Conservation (phyloP, 805 yeast species). For the Ogataea glucozyma region DNA sequence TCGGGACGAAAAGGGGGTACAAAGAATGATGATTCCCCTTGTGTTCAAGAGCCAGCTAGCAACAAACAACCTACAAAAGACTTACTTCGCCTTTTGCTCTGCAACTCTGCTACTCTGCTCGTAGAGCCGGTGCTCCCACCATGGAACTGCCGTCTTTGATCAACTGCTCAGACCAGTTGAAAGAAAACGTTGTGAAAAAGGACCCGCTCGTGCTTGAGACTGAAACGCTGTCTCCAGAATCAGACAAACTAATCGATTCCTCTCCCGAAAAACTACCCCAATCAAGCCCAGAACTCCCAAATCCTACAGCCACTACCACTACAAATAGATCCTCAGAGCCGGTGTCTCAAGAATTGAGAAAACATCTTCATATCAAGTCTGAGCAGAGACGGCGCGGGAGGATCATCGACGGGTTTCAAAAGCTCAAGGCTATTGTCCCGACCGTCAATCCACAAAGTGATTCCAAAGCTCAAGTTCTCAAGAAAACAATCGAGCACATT, state of each 20-base stretch:
- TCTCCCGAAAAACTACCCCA: background rate
- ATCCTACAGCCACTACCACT: background rate
- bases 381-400: constrained; percentile 48
- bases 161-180: constrained; percentile 9
- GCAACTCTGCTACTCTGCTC: background rate
- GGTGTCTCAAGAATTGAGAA: constrained; percentile 24
- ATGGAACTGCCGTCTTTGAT: constrained; percentile 20
- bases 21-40: too few relatives aligned
- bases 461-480: constrained; percentile 46
- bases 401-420: constrained; percentile 47
- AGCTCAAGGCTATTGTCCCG: constrained; percentile 41
- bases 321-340: constrained; percentile 12
- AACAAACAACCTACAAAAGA: too few relatives aligned
- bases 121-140: constrained; percentile 2
- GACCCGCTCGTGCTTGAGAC: too few relatives aligned
- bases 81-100: background rate
- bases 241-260: too few relatives aligned
- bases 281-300: constrained; percentile 2
- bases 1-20: too few relatives aligned
- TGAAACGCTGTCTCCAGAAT: too few relatives aligned
- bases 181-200: too few relatives aligned
- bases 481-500: constrained; percentile 45
- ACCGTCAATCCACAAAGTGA: constrained; percentile 42
- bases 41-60: too few relatives aligned
- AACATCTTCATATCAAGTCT: constrained; percentile 45